Base-by-base conservation (phyloP, 257 asterid genomes). In the Solanum bulbocastanum region DNA sequence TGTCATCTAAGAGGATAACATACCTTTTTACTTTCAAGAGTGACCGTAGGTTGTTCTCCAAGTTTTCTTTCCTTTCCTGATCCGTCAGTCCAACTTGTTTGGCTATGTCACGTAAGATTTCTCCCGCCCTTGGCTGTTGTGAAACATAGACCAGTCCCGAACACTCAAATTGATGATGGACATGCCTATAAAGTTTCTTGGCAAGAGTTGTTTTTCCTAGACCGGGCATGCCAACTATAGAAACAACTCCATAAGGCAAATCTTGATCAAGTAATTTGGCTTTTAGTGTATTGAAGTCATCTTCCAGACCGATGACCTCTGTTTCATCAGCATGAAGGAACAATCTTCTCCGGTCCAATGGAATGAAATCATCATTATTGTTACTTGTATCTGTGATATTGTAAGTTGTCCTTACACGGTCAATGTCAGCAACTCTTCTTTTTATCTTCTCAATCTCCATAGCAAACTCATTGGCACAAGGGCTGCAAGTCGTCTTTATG, bases 1-100 rank as follows among this genome's bases (percentile, higher is more conserved):
- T 52, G 27, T 89, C 88, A 85, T 89, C 91, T 39, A 89, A 40
- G 23, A 87, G 65, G 2, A 89, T 35, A 18, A 89, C 22, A 37
- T 42, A 89, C 88, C 88, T 85, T 71, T 78, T 84, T 11, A 0
- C 42, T 69, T 23, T 33, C 40, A 85, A 78, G 32, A 60, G 42
- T 16, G 72, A 46, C 52, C 6, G 0, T 22, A 89, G 83, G 37
- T 69, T 81, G 13, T 42, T n/a, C n/a, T n/a, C n/a, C n/a, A n/a
- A n/a, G n/a, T n/a, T 44, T 2, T 73, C 76, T 15, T 15, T 49
- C 58, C 58, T 49, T 49, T 49, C 58, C 7, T 15, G 8, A 15
- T 49, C 58, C 22, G 3, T 15, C 58, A 49, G 3, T 49, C 58
- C 58, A 49, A 49, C 58, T 5, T 49, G 58, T 15, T 15, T 49